Conservation (phyloP, 2,329 filamentous ascomycete species). For the Aspergillus quadrilineatus region DNA sequence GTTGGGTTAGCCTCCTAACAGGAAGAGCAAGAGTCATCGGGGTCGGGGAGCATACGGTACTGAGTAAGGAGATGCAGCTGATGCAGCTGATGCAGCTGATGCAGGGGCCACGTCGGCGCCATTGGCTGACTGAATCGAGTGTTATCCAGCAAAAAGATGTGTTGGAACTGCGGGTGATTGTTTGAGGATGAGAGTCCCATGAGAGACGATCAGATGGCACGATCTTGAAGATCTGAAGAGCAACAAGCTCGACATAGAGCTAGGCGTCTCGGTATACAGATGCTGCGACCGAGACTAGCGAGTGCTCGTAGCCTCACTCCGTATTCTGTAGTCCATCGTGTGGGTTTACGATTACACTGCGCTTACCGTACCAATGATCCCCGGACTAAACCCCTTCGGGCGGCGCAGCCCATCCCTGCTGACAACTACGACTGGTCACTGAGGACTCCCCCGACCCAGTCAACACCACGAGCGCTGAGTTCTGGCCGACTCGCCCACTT, state of each 20-base stretch:
- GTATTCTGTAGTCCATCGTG: not conserved
- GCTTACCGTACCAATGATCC: not conserved
- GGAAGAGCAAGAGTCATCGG: slow-evolving; percentile 8
- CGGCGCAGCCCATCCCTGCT: not conserved
- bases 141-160: not conserved
- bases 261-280: too few relatives aligned
- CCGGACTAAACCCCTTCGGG: slow-evolving; percentile 12
- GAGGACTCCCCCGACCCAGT: too few relatives aligned
- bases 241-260: too few relatives aligned
- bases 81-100: slow-evolving; percentile 4
- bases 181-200: not conserved
- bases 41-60: not conserved
- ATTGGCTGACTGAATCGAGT: not conserved
- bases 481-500: slow-evolving; percentile 5
- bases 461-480: not conserved
- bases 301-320: too few relatives aligned
- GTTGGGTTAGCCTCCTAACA: slow-evolving; percentile 6
- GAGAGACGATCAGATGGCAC: too few relatives aligned
- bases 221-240: too few relatives aligned
- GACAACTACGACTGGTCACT: not conserved
- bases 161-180: not conserved
- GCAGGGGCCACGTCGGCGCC: slow-evolving; percentile 8
- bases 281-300: too few relatives aligned
- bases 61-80: slow-evolving; percentile 10
- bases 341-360: not conserved